phyloP scores from a whole-genome alignment of 2,329 filamentous ascomycete species.

The Bretziella fagacearum region DNA sequence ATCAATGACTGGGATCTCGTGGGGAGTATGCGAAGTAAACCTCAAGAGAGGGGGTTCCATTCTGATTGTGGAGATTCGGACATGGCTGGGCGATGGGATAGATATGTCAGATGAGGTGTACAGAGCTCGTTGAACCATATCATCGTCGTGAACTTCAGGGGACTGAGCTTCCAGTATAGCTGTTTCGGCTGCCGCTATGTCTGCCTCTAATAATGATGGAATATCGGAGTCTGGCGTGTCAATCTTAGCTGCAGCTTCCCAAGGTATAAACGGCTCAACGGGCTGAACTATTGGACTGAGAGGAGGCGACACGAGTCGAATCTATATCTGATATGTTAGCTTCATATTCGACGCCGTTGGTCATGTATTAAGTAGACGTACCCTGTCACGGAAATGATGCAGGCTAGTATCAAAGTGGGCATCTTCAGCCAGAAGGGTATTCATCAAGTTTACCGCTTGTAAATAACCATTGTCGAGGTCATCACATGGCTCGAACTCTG shows the following conservation, averaged over 20 bases:
- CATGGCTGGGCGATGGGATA: neutral
- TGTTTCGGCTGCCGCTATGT: conserved; percentile 4
- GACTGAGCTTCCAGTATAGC: neutral
- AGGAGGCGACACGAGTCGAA: conserved; percentile 10
- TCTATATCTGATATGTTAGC: conserved; percentile 2
- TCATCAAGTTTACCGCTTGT: neutral
- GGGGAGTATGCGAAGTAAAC: neutral
- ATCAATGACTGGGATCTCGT: conserved; percentile 1
- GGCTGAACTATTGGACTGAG: conserved; percentile 3
- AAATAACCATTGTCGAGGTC: neutral
- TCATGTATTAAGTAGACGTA: neutral
- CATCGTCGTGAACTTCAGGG: neutral
- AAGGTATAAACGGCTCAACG: conserved; percentile 8
- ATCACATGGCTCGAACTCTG: conserved; percentile 6
- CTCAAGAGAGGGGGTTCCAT: conserved; percentile 9
- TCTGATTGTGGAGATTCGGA: neutral
- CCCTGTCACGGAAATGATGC: neutral
- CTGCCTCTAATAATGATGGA: conserved; percentile 7
- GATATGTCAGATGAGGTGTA: neutral
- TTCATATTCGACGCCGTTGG: no score
- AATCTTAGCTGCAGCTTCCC: conserved; percentile 7
- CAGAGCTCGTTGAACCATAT: conserved; percentile 4
- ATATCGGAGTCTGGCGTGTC: conserved; percentile 10
- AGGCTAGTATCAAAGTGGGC: neutral
- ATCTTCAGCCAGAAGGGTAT: neutral